These are phyloP conservation scores for Sungouiozyma ichnusensis DNA, from an alignment of 805 yeast genomes.

Conservation along the genomic window DNA sequence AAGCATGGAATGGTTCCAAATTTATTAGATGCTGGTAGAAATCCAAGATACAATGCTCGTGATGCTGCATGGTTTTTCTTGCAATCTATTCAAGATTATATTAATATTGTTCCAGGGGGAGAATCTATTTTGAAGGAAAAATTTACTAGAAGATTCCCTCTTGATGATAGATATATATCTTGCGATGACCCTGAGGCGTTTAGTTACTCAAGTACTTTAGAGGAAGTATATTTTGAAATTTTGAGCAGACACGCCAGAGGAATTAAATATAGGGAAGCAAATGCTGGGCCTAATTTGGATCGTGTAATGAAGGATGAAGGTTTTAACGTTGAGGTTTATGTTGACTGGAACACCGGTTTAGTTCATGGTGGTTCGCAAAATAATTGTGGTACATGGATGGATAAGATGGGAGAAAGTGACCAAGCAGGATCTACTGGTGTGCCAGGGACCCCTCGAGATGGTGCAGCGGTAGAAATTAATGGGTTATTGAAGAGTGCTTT, in stretches of 20 bases:
- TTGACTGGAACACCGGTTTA: conserved; percentile 86
- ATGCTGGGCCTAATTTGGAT: conserved; percentile 83
- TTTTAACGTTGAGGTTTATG: conserved; percentile 66
- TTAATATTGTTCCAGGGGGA: conserved; percentile 59
- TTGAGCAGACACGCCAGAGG: conserved; percentile 84
- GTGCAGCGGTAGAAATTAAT: conserved; percentile 88
- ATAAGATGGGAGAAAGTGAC: conserved; percentile 93
- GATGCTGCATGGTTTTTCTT: conserved; percentile 95
- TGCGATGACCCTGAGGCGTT: conserved; percentile 68
- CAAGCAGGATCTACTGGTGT: conserved; percentile 77
- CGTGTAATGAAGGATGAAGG: conserved; percentile 91
- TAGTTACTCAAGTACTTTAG: conserved; percentile 54
- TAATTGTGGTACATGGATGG: conserved; percentile 99
- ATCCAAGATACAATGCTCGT: conserved; percentile 91
- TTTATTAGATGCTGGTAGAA: conserved; percentile 80
- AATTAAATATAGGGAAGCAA: conserved; percentile 81
- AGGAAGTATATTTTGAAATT: conserved; percentile 75
- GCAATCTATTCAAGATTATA: conserved; percentile 81
- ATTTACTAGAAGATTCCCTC: conserved; percentile 77
- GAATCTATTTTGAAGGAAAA: conserved; percentile 52
- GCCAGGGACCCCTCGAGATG: conserved; percentile 97
- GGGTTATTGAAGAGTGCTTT: conserved; percentile 79
- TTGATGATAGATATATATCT: conserved; percentile 69
- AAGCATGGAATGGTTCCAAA: conserved; percentile 95
- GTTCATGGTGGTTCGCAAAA: conserved; percentile 83